Conservation (phyloP, 345 rosid genomes). For the Eucalyptus brandiana region DNA sequence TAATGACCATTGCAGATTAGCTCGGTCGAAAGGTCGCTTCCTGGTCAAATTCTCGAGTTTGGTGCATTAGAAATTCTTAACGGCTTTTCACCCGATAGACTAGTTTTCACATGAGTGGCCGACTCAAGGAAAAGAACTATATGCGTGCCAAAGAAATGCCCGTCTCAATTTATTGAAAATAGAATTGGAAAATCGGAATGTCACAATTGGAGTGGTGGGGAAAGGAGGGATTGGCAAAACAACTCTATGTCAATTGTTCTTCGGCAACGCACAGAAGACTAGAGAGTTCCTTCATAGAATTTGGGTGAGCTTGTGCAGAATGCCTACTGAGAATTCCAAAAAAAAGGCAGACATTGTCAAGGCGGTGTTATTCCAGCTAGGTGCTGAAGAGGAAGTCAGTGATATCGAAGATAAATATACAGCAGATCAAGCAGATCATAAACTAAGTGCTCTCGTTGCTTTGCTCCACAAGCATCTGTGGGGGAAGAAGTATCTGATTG, state of each 20-base stretch:
- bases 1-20: too few relatives aligned
- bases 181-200: too few relatives aligned
- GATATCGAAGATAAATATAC: not conserved
- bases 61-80: too few relatives aligned
- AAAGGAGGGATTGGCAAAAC: constrained; percentile 34
- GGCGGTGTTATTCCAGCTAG: constrained; percentile 17
- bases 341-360: constrained; percentile 1
- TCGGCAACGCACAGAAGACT: constrained; percentile 6
- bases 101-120: too few relatives aligned
- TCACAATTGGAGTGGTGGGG: constrained; percentile 30
- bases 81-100: too few relatives aligned
- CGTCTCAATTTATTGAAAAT: too few relatives aligned
- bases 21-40: too few relatives aligned
- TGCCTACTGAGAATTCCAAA: not conserved
- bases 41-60: too few relatives aligned
- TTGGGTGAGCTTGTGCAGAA: constrained; percentile 17
- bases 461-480: constrained; percentile 18
- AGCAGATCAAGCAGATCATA: not conserved
- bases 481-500: constrained; percentile 42
- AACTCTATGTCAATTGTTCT: constrained; percentile 20
- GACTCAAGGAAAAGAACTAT: too few relatives aligned
- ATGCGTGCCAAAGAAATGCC: too few relatives aligned
- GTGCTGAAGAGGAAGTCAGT: constrained; percentile 14
- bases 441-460: constrained; percentile 6
- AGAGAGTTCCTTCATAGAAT: constrained; percentile 23